Evolutionary conservation across 2,329 filamentous ascomycete species (phyloP), one percentile per base, ranked within the genome.

Genomic region (Onygenales sp.): DNA sequence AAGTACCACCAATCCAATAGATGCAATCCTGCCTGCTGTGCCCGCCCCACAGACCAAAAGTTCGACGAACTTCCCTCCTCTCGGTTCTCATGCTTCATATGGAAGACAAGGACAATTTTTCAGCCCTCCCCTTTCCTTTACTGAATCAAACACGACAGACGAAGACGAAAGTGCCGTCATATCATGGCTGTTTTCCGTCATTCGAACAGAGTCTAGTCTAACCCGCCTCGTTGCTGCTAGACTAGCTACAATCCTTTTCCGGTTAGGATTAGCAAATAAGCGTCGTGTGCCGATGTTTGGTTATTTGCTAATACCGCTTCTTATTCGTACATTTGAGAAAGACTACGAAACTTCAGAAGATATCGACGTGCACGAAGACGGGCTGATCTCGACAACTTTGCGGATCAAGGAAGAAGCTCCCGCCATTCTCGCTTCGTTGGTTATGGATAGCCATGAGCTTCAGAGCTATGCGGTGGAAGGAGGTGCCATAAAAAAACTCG

Each of bases 381-480:
- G 66, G 2, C 52, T 70, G 32, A 67, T 70, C 43, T 70, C 74
- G 10, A 62, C 71, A 10, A 72, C 73, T 21, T 76, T 80, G 61
- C 67, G 72, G 7, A 75, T 89, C 10, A 76, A 83, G 53, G 87
- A 92, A 66, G 81, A 82, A 57, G 83, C 87, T 2, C 88, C 91
- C 7, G 78, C 82, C 1, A 80, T 94, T 9, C 75, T 97, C 52
- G 88, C 89, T 13, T 82, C 84, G 45, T 76, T 97, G 41, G 83
- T 95, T 14, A 82, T 83, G 31, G 88, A 93, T 63, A 89, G 85
- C 65, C 82, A 86, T 56, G 78, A 81, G 55, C 76, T 97, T 51
- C 92, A 97, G 69, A 87, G 85, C 61, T 84, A 89, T 39, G 89
- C 90, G 0, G 85, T 85, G 43, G 88, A 96, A 56, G 81, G 81